These are phyloP conservation scores for Smithsoniella earleae DNA, from an alignment of 163 green algal species.

Conservation along the genomic window DNA sequence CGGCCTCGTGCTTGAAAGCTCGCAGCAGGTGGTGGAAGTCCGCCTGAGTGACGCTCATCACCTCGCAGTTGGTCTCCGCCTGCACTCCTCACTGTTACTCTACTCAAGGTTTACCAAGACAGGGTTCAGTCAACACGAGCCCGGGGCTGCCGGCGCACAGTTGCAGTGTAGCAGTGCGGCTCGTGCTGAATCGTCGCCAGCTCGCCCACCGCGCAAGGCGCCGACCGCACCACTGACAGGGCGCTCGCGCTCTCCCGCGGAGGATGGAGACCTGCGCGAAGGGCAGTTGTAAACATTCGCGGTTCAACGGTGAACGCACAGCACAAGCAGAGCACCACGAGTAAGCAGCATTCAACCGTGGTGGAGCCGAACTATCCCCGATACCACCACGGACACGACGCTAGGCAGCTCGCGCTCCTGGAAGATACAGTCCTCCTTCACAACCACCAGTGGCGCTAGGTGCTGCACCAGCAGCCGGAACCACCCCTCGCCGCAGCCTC, in stretches of 20 bases:
- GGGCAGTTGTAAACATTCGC: background rate
- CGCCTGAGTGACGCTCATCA: background rate
- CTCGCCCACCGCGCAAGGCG: background rate
- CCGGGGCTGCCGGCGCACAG: background rate
- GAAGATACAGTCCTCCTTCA: background rate
- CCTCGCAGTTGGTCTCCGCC: constrained; percentile 14
- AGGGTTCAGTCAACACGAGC: background rate
- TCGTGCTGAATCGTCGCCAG: background rate
- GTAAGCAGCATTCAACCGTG: too few relatives aligned
- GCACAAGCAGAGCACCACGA: too few relatives aligned
- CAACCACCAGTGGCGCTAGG: background rate
- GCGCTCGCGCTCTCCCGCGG: background rate
- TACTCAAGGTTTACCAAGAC: background rate
- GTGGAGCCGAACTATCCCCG: constrained; percentile 4
- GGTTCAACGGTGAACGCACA: background rate
- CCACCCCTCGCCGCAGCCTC: background rate
- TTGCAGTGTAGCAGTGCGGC: background rate
- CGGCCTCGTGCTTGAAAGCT: constrained; percentile 15
- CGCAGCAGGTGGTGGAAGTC: background rate
- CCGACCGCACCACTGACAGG: background rate
- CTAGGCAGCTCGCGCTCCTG: background rate
- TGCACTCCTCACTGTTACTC: background rate
- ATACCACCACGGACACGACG: background rate
- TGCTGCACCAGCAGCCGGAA: constrained; percentile 17
- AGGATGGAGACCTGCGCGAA: background rate